These are phyloP conservation scores for Mucor ambiguus DNA, from an alignment of 371 early-diverging fungal genomes.

Conservation along the genomic window DNA sequence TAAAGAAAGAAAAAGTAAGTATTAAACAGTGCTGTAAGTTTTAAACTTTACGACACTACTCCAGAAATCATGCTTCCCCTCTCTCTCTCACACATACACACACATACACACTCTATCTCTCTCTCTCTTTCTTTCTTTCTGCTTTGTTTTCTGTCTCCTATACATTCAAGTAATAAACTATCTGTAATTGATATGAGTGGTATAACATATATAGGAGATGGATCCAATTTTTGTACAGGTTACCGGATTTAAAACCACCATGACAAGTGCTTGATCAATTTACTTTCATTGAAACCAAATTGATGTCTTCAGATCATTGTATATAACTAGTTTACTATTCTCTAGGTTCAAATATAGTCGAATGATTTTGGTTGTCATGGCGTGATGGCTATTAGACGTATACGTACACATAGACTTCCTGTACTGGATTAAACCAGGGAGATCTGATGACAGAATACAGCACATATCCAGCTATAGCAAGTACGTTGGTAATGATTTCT, in stretches of 20 bases:
- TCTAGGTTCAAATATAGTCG: neutral
- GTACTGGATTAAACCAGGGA: neutral
- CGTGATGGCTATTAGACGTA: neutral
- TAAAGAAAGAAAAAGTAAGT: neutral
- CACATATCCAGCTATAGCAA: neutral
- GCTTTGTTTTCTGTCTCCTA: neutral
- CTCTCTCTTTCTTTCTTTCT: neutral
- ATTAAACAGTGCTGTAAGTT: neutral
- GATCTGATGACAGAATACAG: neutral
- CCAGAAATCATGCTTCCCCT: constrained; percentile 1
- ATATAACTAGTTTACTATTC: neutral
- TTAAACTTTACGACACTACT: neutral
- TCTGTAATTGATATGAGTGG: neutral
- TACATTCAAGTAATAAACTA: neutral
- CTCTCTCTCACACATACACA: too few relatives aligned
- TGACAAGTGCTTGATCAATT: neutral
- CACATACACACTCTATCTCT: neutral
- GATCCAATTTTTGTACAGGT: neutral
- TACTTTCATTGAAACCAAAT: neutral
- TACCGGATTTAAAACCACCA: neutral
- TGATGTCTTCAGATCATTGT: neutral
- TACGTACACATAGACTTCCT: neutral
- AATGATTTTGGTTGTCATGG: neutral
- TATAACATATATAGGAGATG: neutral
- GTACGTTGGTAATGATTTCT: neutral